Evolutionary conservation across 176 grass and related monocot genomes (phyloP).

Genomic region (Canna indica): DNA sequence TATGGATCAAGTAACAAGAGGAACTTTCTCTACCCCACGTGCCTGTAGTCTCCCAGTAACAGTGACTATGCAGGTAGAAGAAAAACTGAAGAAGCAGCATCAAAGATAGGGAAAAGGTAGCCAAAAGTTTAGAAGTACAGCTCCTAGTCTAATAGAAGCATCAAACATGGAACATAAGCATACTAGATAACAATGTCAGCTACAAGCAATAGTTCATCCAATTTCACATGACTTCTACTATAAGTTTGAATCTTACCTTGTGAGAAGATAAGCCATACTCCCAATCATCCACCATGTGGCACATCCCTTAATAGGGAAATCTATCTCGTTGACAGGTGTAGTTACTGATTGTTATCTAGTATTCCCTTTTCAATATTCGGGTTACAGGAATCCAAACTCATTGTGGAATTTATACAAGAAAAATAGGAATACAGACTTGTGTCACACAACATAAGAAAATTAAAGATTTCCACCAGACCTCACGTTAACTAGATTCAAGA

Average conservation of each 20-base stretch:
- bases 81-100: neutral
- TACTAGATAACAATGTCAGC: neutral
- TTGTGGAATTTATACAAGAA: neutral
- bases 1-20: neutral
- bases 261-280: conserved; percentile 8
- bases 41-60: neutral
- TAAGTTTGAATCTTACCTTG: neutral
- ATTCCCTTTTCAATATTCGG: neutral
- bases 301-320: conserved; percentile 12
- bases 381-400: conserved; percentile 1
- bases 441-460: neutral
- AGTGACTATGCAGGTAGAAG: neutral
- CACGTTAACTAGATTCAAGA: neutral
- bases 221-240: neutral
- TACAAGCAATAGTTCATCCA: conserved; percentile 1
- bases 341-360: neutral
- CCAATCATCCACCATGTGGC: conserved; percentile 14
- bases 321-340: neutral
- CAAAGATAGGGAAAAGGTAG: neutral
- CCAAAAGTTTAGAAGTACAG: neutral
- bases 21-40: neutral
- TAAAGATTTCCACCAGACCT: neutral
- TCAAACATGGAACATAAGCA: neutral
- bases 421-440: too few species aligned
- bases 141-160: neutral